Percentiles rank a stretch among this genome's conserved stretches.
Evolutionary conservation across 1,284 basidiomycete species (phyloP).

Genomic region (Ceratobasidium sp.): DNA sequence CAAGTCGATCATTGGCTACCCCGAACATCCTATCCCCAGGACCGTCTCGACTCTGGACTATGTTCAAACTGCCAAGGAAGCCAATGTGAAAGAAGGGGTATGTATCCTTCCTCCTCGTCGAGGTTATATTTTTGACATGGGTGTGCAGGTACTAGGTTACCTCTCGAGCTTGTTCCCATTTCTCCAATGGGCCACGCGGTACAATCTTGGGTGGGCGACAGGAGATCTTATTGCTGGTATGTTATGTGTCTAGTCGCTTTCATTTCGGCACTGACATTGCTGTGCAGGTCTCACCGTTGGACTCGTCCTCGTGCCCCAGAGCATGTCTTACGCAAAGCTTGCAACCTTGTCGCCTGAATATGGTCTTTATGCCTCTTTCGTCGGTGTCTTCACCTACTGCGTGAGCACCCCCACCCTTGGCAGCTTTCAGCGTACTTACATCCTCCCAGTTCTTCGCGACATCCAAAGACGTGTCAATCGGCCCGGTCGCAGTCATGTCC

Average conservation of each 20-base stretch:
- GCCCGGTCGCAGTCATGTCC: slow-evolving; percentile 98
- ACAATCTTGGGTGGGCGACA: slow-evolving; percentile 79
- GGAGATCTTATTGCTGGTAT: slow-evolving; percentile 82
- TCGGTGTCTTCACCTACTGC: slow-evolving; percentile 85
- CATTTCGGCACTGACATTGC: slow-evolving; percentile 9
- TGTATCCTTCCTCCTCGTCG: slow-evolving; percentile 16
- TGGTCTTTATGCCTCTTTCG: slow-evolving; percentile 95
- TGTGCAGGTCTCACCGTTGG: slow-evolving; percentile 80
- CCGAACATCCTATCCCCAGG: slow-evolving; percentile 65
- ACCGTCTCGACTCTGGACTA: slow-evolving; percentile 68
- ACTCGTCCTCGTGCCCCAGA: slow-evolving; percentile 89
- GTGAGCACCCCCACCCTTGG: slow-evolving; percentile 58
- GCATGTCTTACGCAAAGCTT: slow-evolving; percentile 73
- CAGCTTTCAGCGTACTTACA: slow-evolving; percentile 16
- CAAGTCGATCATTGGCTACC: slow-evolving; percentile 69
- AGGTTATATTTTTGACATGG: slow-evolving; percentile 25
- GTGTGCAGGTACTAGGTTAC: slow-evolving; percentile 68
- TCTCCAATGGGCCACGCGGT: slow-evolving; percentile 81
- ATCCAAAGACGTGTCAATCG: slow-evolving; percentile 95
- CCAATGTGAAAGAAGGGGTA: slow-evolving; percentile 56
- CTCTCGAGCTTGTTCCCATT: slow-evolving; percentile 82
- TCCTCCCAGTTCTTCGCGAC: slow-evolving; percentile 82
- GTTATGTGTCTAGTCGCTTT: neutral
- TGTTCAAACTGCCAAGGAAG: slow-evolving; percentile 54
- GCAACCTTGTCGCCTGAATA: slow-evolving; percentile 88